These are phyloP conservation scores for Mycena filopes DNA, from an alignment of 768 basidiomycete genomes.

Conservation along the genomic window DNA sequence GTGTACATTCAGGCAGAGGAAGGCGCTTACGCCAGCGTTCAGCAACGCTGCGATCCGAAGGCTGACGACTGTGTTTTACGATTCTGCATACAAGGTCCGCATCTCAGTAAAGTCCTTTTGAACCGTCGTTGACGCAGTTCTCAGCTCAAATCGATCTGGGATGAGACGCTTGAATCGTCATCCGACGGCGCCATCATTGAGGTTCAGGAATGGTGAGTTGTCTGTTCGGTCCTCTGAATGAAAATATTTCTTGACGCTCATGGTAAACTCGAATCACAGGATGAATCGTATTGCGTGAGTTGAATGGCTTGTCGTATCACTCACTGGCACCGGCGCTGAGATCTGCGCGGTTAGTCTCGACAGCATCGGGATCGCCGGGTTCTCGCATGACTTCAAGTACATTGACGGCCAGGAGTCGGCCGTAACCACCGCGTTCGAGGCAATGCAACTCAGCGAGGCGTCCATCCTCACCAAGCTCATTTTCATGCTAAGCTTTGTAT, in stretches of 20 bases:
- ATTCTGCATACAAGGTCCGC: slow-evolving; percentile 51
- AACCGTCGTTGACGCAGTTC: not conserved
- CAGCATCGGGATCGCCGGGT: slow-evolving; percentile 53
- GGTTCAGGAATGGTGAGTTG: slow-evolving; percentile 32
- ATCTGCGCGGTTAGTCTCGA: slow-evolving; percentile 21
- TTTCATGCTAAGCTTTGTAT: slow-evolving; percentile 38
- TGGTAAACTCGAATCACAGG: too few species aligned
- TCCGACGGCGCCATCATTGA: slow-evolving; percentile 29
- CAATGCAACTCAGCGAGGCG: slow-evolving; percentile 8
- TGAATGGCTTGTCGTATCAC: too few species aligned
- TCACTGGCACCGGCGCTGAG: slow-evolving; percentile 23
- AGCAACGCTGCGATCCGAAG: slow-evolving; percentile 52
- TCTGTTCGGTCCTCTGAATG: not conserved
- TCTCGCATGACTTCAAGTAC: slow-evolving; percentile 55
- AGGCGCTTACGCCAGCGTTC: slow-evolving; percentile 52
- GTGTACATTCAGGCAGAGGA: slow-evolving; percentile 43
- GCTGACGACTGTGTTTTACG: slow-evolving; percentile 50
- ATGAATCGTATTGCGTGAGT: slow-evolving; percentile 31
- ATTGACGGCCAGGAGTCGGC: slow-evolving; percentile 43
- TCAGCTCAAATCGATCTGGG: slow-evolving; percentile 31
- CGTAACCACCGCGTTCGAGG: slow-evolving; percentile 26
- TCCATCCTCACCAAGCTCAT: slow-evolving; percentile 17
- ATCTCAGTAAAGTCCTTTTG: too few species aligned
- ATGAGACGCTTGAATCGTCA: slow-evolving; percentile 24
- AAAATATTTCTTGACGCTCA: too few species aligned